phyloP scores from a whole-genome alignment of 2,329 filamentous ascomycete genomes.

The Aspergillus thermomutatus region DNA sequence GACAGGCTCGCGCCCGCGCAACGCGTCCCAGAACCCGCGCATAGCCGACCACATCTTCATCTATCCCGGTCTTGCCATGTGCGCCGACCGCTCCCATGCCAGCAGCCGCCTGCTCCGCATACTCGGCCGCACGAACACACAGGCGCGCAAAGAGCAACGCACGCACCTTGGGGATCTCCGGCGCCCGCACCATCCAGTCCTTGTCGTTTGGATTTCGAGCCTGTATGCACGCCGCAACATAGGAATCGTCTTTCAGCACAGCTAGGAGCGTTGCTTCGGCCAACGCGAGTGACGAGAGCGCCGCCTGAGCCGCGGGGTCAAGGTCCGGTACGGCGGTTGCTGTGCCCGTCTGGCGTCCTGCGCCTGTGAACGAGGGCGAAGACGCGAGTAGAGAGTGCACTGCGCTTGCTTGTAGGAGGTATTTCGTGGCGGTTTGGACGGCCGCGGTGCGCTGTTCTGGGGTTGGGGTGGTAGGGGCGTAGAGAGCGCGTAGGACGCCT shows the following conservation, averaged over 20 bases:
- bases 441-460: slow-evolving; percentile 66
- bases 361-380: slow-evolving; percentile 45
- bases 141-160: slow-evolving; percentile 83
- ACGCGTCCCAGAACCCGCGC: slow-evolving; percentile 71
- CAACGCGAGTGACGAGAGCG: slow-evolving; percentile 58
- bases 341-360: slow-evolving; percentile 20
- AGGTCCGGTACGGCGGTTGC: slow-evolving; percentile 43
- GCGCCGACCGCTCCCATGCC: slow-evolving; percentile 42
- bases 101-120: slow-evolving; percentile 69
- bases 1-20: slow-evolving; percentile 77
- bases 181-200: slow-evolving; percentile 95
- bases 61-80: slow-evolving; percentile 43
- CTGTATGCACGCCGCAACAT: slow-evolving; percentile 77
- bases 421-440: slow-evolving; percentile 70
- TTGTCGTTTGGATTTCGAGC: slow-evolving; percentile 76
- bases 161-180: slow-evolving; percentile 82
- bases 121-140: slow-evolving; percentile 83
- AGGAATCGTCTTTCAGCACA: slow-evolving; percentile 91
- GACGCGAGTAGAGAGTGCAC: slow-evolving; percentile 70
- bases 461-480: slow-evolving; percentile 61
- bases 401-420: slow-evolving; percentile 73
- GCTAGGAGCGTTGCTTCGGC: slow-evolving; percentile 88
- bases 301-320: slow-evolving; percentile 39
- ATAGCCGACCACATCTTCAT: slow-evolving; percentile 67
- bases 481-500: slow-evolving; percentile 66